A percentile compares a stretch with the other conserved stretches of the same genome.
phyloP scores from a whole-genome alignment of 257 asterid species.

The Solanum dulcamara region DNA sequence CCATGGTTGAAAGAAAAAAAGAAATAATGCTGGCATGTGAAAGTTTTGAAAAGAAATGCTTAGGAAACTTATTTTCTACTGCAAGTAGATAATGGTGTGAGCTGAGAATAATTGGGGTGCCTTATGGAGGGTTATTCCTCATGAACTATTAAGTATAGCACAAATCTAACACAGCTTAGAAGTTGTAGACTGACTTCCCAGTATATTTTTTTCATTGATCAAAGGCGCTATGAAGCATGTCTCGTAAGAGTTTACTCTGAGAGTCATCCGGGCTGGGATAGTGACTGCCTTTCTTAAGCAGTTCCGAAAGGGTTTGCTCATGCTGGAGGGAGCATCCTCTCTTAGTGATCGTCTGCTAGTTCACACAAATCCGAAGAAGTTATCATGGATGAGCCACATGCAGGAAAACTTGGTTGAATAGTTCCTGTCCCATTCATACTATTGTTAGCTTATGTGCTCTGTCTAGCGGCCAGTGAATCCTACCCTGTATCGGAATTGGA shows the following conservation, averaged over 20 bases:
- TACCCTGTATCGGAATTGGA: not conserved
- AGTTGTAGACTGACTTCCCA: not conserved
- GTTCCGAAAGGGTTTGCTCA: not conserved
- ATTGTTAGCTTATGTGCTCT: not conserved
- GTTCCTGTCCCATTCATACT: not conserved
- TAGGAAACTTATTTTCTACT: not conserved
- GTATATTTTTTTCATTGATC: not conserved
- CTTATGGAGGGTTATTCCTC: not conserved
- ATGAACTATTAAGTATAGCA: not conserved
- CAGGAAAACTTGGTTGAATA: not conserved
- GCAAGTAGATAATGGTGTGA: not conserved
- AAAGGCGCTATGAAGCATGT: not conserved
- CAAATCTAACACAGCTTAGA: not conserved
- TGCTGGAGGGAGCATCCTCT: not conserved
- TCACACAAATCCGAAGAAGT: not conserved
- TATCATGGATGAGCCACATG: not conserved
- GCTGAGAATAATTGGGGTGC: not conserved
- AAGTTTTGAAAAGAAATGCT: not conserved
- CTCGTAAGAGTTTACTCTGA: not conserved
- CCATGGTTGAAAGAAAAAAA: not conserved
- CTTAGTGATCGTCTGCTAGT: not conserved
- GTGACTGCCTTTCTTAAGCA: not conserved
- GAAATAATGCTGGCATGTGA: not conserved
- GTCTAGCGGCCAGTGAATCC: not conserved
- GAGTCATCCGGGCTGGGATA: not conserved